A percentile compares a stretch with the other conserved stretches of the same genome.
phyloP scores from a whole-genome alignment of 2,329 filamentous ascomycete genomes.

The Botrytis tulipae region DNA sequence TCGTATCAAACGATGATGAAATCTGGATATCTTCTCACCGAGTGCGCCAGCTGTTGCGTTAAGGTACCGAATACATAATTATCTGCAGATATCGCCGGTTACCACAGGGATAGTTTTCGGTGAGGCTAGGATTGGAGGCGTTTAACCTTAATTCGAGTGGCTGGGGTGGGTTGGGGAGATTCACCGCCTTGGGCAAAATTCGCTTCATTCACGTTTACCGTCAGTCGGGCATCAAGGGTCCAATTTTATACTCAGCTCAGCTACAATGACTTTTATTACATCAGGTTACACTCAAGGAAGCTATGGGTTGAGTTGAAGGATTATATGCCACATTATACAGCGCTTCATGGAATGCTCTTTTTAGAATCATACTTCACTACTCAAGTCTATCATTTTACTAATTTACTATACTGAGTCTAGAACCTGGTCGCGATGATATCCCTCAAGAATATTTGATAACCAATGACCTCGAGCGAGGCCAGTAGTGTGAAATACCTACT shows the following conservation, averaged over 20 bases:
- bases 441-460: too few species aligned
- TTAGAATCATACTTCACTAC: background rate
- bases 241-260: background rate
- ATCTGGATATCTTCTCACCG: background rate
- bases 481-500: too few species aligned
- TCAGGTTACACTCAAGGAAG: background rate
- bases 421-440: too few species aligned
- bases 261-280: background rate
- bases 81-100: background rate
- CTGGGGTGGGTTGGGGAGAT: background rate
- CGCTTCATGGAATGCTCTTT: background rate
- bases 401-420: background rate
- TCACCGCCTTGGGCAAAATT: slow-evolving; percentile 6
- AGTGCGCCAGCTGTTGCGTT: slow-evolving; percentile 5
- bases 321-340: background rate
- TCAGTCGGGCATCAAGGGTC: background rate
- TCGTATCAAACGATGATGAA: background rate
- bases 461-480: too few species aligned
- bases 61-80: background rate
- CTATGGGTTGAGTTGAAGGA: background rate
- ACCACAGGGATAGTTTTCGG: background rate
- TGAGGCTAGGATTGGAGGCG: background rate
- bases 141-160: background rate
- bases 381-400: background rate
- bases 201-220: background rate